A percentile compares a stretch with the other conserved stretches of the same genome.
Conservation (phyloP, 306 rosid genomes). For the Crotalaria pallida region DNA sequence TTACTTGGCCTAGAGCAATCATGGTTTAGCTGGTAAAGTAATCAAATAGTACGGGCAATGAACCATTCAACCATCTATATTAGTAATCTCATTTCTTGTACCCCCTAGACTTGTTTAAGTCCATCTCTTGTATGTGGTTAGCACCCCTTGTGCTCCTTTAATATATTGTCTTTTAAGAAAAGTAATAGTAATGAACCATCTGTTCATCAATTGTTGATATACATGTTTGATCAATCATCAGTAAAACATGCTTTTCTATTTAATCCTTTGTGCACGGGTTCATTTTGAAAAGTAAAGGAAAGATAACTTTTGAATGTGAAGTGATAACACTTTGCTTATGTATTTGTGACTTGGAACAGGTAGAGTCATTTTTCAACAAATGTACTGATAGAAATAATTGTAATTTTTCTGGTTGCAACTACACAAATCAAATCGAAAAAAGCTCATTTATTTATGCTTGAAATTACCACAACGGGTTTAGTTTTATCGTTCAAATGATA, state of each 20-base stretch:
- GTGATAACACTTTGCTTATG: slow-evolving; percentile 6
- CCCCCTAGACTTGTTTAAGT: no score
- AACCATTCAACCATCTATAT: no score
- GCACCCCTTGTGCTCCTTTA: no score
- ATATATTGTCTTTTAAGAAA: no score
- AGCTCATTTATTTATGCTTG: background rate
- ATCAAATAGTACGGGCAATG: background rate
- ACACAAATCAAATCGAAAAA: background rate
- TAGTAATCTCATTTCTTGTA: no score
- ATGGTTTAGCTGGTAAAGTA: background rate
- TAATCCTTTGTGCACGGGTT: background rate
- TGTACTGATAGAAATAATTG: background rate
- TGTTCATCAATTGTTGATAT: background rate
- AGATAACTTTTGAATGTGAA: background rate
- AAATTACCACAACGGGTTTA: background rate
- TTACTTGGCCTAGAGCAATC: background rate
- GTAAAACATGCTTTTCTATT: background rate
- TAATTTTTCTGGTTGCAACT: background rate
- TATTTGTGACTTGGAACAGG: background rate
- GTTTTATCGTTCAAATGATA: background rate
- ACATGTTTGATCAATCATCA: background rate
- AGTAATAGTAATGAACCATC: no score
- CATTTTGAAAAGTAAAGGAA: slow-evolving; percentile 13
- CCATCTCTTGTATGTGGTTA: no score
- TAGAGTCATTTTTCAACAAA: background rate